Evolutionary conservation across 352 stramenopile species (phyloP), one percentile per base, ranked within the genome.

Genomic region (Phytophthora syringae): DNA sequence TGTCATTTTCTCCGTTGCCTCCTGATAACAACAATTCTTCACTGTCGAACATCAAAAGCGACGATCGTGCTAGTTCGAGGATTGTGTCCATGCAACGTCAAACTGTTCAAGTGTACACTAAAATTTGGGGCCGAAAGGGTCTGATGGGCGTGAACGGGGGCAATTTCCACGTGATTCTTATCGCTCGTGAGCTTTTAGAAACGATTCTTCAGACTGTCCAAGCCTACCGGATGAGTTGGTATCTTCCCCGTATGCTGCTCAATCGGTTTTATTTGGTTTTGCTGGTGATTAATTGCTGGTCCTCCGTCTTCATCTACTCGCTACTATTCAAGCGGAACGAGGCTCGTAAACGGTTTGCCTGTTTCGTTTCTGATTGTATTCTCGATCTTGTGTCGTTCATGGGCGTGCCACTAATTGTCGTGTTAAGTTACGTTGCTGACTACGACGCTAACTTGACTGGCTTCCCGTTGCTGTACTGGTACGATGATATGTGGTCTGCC

Each of bases 221-320:
- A 52, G 63, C 67, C 22, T 72, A 76, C 16, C 42, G 53, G 5
- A 76, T 76, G 67, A 76, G 67, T 21, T 60, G 51, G 40, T 56
- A 60, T 20, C 52, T 76, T 2, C 51, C 57, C 7, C 59, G 54
- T 3, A 51, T 67, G 25, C 65, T 63, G 56, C 58, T 79, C 15
- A 76, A 82, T 39, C 58, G 64, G 1, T 67, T 79, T 27, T 76
- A 69, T 13, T 36, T 76, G 15, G 37, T 21, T 2, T 40, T 82
- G 7, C 34, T 82, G 1, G 59, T 77, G 7, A 4, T 70, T 6
- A 76, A 76, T 34, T 73, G 57, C 30, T 76, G 63, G 64, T 60
- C 55, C 1, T 63, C 60, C 22, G 52, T 66, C 1, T 42, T 76
- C 7, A 47, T 76, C 2, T 70, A 75, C 43, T 64, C 49, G 7